Evolutionary conservation across 257 asterid genomes (phyloP).

Genomic region (Parsonsia alboflavescens): DNA sequence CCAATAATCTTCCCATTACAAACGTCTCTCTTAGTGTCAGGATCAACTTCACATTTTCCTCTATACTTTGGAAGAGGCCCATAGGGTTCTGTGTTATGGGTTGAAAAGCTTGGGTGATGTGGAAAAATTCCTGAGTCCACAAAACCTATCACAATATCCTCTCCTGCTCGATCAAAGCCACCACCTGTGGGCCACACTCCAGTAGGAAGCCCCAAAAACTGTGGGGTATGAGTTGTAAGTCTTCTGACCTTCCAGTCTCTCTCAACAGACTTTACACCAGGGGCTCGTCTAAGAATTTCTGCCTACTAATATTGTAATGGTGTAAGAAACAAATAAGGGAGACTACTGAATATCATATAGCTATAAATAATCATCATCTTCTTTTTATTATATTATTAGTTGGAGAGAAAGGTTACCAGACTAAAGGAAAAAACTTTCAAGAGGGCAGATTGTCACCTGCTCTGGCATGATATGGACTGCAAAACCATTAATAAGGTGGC

Average conservation of each 20-base stretch:
- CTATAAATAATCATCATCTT: not conserved
- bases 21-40: constrained; percentile 57
- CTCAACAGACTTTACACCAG: constrained; percentile 82
- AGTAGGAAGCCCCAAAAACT: constrained; percentile 94
- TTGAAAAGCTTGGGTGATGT: constrained; percentile 88
- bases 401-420: not conserved
- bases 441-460: constrained; percentile 59
- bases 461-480: constrained; percentile 82
- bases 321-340: constrained; percentile 30
- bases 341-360: constrained; percentile 11
- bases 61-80: constrained; percentile 77
- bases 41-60: constrained; percentile 88
- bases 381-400: not conserved
- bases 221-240: constrained; percentile 95
- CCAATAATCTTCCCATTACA: constrained; percentile 98
- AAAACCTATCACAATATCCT: constrained; percentile 83
- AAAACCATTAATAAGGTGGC: constrained; percentile 88
- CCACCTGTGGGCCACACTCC: constrained; percentile 99
- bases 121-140: constrained; percentile 97
- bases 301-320: constrained; percentile 60
- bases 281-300: constrained; percentile 71
- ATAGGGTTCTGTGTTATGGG: constrained; percentile 64
- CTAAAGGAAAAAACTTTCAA: constrained; percentile 10
- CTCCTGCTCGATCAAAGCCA: constrained; percentile 94
- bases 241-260: constrained; percentile 97